Evolutionary conservation across 352 stramenopile genomes (phyloP).

Genomic region (Globisporangium parvum): DNA sequence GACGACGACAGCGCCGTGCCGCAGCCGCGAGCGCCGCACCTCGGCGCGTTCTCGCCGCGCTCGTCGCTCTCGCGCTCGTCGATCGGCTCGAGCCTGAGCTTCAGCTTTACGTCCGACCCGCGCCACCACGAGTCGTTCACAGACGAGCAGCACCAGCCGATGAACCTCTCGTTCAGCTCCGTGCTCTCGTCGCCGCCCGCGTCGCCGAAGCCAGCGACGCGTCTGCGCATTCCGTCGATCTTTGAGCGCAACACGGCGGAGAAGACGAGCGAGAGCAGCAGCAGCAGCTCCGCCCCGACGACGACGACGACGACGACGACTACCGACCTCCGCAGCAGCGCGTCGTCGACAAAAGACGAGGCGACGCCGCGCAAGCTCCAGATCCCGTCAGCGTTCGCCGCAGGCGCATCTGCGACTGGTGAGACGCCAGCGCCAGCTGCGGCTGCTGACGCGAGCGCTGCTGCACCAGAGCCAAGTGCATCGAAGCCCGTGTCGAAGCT

Average conservation of each 20-base stretch:
- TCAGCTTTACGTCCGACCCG: constrained; percentile 18
- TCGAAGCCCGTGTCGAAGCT: constrained; percentile 62
- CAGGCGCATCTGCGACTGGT: neutral
- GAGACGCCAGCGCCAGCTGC: neutral
- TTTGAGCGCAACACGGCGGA: constrained; percentile 31
- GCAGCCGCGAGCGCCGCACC: neutral
- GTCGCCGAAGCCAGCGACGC: constrained; percentile 20
- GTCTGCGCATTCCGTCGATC: constrained; percentile 47
- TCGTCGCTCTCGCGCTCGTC: constrained; percentile 8
- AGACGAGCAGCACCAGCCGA: constrained; percentile 1
- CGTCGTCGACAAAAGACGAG: constrained; percentile 24
- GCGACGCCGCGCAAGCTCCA: constrained; percentile 9
- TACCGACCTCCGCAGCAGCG: constrained; percentile 16
- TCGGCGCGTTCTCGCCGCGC: constrained; percentile 9
- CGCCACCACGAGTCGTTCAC: constrained; percentile 13
- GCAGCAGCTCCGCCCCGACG: neutral
- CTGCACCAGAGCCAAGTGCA: constrained; percentile 3
- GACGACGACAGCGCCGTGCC: constrained; percentile 1
- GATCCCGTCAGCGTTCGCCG: constrained; percentile 17
- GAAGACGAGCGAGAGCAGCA: constrained; percentile 6
- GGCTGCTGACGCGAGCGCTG: neutral
- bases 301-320: too few relatives aligned
- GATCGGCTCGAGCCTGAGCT: constrained; percentile 14
- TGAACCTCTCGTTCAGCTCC: constrained; percentile 12
- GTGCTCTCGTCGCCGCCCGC: constrained; percentile 12